Base-by-base conservation (phyloP, 805 yeast genomes). In the Kuraishia hungarica region DNA sequence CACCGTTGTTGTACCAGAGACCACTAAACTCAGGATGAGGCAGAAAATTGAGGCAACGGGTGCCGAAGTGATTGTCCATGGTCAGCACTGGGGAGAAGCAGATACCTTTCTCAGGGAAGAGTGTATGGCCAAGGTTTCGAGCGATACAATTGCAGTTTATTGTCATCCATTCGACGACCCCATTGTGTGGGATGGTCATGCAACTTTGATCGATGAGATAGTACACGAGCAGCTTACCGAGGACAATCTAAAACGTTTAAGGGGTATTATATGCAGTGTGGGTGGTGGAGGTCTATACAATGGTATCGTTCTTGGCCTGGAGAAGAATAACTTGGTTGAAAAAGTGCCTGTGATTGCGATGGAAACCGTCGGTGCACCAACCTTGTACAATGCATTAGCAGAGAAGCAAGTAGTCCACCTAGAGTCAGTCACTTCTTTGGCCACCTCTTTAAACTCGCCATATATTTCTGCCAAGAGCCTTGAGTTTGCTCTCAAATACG, bases 311-410 rank as follows among this genome's bases (percentile, higher is more conserved):
- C 61, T 68, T 52, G 85, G 84, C 0, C 62, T 81, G 53, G 58
- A 66, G 50, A 65, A 66, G 47, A 61, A 74, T 59, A 64, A 66
- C 2, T 54, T 73, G 43, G 24, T 11, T 22, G 22, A 47, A 8
- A 62, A 67, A 22, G 67, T 72, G 59, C 71, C 79, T 56, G 68
- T 80, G 3, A 60, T 77, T 19, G 78, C 79, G 17, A 76, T 83
- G 2, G 91, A 86, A 63, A 83, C 90, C 0, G 69, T 66, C n/a
- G 84, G 84, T 21, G 83, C 84, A 15, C 84, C 86, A 11, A 81
- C 86, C 0, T 76, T 86, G 55, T 68, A 76, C 60, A 71, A 71
- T 49, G 78, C 87, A 0, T 65, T 86, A 51, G 67, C 70, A 46
- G 75, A 78, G 0, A 75, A 78, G 6, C 60, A 72, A 51, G 73